Evolutionary conservation across 108 stramenopile genomes (phyloP), one percentile per base, ranked within the genome.

Genomic region (Nannochloropsis gaditana): DNA sequence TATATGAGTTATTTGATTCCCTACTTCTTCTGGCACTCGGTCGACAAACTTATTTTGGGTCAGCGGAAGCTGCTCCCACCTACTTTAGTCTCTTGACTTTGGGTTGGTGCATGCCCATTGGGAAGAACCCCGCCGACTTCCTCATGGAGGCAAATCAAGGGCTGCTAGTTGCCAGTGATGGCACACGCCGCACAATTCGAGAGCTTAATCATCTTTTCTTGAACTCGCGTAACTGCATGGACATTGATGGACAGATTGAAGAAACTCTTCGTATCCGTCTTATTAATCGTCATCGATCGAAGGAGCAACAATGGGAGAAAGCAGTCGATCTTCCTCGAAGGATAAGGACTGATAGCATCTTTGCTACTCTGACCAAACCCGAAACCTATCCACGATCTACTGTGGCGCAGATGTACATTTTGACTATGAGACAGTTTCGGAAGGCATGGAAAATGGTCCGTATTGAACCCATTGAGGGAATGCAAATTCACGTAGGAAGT

Each of bases 1-100:
- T 95, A 73, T 95, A 94, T 88, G 92, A 91, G 83, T 86, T 86
- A 5, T 94, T 95, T 88, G 93, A 95, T 83, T 84, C 82, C 11
- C 89, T 95, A 44, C 92, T 95, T 17, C 83, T 95, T 2, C 87
- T 95, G 42, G 86, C 82, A 84, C 82, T 41, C 45, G 87, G 87
- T 15, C 82, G 86, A 17, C 83, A 86, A 47, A 84, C 80, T 42
- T 88, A 83, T 42, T 88, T 84, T 41, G 87, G 87, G 10, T 43
- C 87, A 21, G 83, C 73, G 59, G n/a, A n/a, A 4, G 59, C 15
- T 73, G 59, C 59, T n/a, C n/a, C 59, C n/a, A 21, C 43, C 44
- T 45, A 45, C 4, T 82, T 43, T 45, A 45, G 82, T 21, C 82
- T n/a, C 19, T 15, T 9, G 19, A 19, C 15, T n/a, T 21, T 45